These are phyloP conservation scores for Aciculoconidium aculeatum DNA, from an alignment of 805 yeast genomes.

Conservation along the genomic window DNA sequence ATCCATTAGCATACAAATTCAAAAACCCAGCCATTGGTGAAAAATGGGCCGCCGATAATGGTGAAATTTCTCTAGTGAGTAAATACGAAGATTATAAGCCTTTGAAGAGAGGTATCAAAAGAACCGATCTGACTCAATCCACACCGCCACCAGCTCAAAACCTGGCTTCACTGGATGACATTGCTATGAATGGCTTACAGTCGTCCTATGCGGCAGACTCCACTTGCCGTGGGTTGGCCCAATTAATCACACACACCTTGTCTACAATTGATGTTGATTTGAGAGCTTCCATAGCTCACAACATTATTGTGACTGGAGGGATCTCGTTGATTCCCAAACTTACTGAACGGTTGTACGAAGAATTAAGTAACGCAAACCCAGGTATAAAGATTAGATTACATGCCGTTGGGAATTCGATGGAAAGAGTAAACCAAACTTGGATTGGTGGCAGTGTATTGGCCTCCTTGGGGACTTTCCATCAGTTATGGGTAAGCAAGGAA, in stretches of 20 bases:
- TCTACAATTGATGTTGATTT: conserved; percentile 71
- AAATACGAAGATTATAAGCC: conserved; percentile 66
- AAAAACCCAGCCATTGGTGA: conserved; percentile 14
- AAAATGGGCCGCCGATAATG: conserved; percentile 40
- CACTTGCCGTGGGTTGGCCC: conserved; percentile 45
- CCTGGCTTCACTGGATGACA: conserved; percentile 1
- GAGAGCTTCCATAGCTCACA: conserved; percentile 81
- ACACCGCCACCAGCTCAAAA: conserved; percentile 15
- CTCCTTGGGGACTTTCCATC: conserved; percentile 90
- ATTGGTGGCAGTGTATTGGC: conserved; percentile 87
- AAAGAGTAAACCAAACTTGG: conserved; percentile 81
- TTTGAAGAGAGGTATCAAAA: conserved; percentile 49
- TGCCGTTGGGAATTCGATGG: conserved; percentile 71
- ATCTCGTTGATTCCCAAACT: conserved; percentile 75
- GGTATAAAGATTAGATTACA: conserved; percentile 81
- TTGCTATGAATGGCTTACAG: conserved; percentile 2
- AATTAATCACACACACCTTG: conserved; percentile 50
- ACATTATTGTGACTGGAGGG: conserved; percentile 83
- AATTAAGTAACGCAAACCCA: conserved; percentile 65
- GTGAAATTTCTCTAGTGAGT: conserved; percentile 43
- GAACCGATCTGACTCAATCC: conserved; percentile 33
- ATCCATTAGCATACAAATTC: conserved; percentile 45
- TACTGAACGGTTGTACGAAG: conserved; percentile 68
- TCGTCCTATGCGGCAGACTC: conserved; percentile 6
- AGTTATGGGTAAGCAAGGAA: conserved; percentile 83